Evolutionary conservation across 1,139 yeast genomes (phyloP).

Genomic region (Candida tunisiensis): DNA sequence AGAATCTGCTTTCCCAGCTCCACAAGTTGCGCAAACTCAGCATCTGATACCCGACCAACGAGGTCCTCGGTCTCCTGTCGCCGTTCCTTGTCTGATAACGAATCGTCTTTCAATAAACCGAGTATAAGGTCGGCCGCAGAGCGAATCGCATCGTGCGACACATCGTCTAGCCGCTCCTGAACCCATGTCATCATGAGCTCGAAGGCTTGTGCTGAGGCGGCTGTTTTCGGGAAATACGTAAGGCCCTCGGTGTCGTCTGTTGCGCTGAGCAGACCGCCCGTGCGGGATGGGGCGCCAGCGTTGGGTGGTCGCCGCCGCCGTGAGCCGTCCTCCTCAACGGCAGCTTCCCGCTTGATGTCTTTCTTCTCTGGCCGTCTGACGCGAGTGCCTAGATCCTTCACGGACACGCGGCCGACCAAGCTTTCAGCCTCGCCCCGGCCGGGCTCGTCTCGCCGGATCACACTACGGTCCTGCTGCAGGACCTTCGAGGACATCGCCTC

Average conservation of each 20-base stretch:
- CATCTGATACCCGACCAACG: conserved; percentile 30
- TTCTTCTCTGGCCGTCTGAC: neutral
- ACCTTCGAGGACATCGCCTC: neutral
- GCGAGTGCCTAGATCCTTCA: neutral
- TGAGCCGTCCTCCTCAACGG: too few relatives aligned
- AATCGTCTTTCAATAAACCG: conserved; percentile 37
- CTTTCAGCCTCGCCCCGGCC: neutral
- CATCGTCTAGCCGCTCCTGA: conserved; percentile 33
- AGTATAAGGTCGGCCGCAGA: conserved; percentile 52
- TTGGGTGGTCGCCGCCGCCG: too few relatives aligned
- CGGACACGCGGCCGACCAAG: neutral
- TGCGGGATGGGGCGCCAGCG: neutral
- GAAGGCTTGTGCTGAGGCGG: conserved; percentile 1
- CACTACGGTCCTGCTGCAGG: neutral
- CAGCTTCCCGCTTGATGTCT: neutral
- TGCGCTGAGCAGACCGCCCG: neutral
- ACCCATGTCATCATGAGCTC: conserved; percentile 30
- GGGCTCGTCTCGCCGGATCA: neutral
- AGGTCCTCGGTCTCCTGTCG: conserved; percentile 28
- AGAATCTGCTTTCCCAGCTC: conserved; percentile 32
- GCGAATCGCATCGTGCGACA: conserved; percentile 35
- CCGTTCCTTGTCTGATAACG: conserved; percentile 23
- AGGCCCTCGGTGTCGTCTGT: neutral
- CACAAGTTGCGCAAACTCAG: conserved; percentile 35
- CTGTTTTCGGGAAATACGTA: neutral